A percentile compares a stretch with the other conserved stretches of the same genome.
Conservation (phyloP, 345 rosid species). For the Brassica nigra region DNA sequence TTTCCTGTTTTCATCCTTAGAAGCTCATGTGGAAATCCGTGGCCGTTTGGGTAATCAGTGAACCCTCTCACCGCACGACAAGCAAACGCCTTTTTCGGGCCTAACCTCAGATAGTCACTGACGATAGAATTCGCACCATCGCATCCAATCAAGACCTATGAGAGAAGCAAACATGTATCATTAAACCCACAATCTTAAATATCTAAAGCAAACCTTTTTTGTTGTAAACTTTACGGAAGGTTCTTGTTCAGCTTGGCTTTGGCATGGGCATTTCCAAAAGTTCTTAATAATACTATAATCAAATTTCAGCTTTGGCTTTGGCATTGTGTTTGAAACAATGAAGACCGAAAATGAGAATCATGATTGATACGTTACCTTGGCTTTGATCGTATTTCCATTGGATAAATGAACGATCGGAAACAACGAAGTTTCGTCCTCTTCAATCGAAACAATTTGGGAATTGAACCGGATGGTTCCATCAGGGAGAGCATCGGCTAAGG, state of each 20-base stretch:
- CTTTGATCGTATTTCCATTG: conserved; percentile 32
- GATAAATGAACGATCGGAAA: conserved; percentile 29
- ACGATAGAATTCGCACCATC: conserved; percentile 58
- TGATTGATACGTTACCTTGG: conserved; percentile 32
- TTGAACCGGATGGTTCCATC: conserved; percentile 36
- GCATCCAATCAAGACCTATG: conserved; percentile 54
- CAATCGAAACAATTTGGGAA: conserved; percentile 24
- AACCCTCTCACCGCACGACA: conserved; percentile 52
- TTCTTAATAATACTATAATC: not conserved
- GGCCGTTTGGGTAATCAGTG: conserved; percentile 48
- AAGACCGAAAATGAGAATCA: not conserved
- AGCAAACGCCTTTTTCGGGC: conserved; percentile 38
- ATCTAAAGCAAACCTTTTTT: not conserved
- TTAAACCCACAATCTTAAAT: not conserved
- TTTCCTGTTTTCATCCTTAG: conserved; percentile 22
- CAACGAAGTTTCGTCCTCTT: conserved; percentile 28
- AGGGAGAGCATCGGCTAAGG: conserved; percentile 42
- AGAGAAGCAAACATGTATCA: not conserved
- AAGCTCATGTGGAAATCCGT: conserved; percentile 42
- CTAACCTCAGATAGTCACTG: conserved; percentile 46
- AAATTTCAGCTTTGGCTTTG: not conserved
- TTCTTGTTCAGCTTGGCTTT: not conserved
- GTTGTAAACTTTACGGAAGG: not conserved
- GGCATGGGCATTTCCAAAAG: not conserved
- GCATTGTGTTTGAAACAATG: not conserved